A percentile compares a stretch with the other conserved stretches of the same genome.
Conservation (phyloP, 2,329 filamentous ascomycete genomes). For the Uncinocarpus reesii region DNA sequence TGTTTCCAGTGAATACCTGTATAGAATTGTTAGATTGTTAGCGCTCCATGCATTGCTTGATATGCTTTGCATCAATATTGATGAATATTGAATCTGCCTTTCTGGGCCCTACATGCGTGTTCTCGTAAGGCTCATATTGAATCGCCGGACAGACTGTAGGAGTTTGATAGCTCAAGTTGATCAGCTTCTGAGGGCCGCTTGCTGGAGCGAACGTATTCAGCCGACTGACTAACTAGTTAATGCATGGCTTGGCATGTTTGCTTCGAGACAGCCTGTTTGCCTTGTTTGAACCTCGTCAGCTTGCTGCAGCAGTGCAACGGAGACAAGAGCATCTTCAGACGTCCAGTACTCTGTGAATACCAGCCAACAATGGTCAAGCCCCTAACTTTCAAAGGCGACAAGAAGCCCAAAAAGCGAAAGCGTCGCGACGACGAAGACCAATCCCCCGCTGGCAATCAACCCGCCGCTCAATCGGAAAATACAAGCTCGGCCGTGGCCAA, state of each 20-base stretch:
- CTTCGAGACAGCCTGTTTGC: not conserved
- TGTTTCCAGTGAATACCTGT: not conserved
- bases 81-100: too few relatives aligned
- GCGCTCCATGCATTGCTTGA: not conserved
- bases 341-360: not conserved
- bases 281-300: slow-evolving; percentile 2
- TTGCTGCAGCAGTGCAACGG: too few relatives aligned
- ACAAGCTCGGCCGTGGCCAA: slow-evolving; percentile 22
- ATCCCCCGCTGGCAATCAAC: slow-evolving; percentile 13
- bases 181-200: too few relatives aligned
- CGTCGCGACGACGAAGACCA: slow-evolving; percentile 44
- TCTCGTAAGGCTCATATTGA: too few relatives aligned
- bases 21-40: slow-evolving; percentile 1
- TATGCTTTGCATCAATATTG: not conserved
- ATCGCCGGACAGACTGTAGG: too few relatives aligned
- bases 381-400: slow-evolving; percentile 93
- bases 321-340: too few relatives aligned
- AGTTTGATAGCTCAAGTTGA: not conserved
- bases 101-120: too few relatives aligned
- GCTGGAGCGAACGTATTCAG: not conserved
- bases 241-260: too few relatives aligned
- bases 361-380: slow-evolving; percentile 55
- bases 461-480: slow-evolving; percentile 2
- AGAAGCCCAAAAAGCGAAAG: slow-evolving; percentile 87
- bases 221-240: not conserved